Conservation (phyloP, 441 rosid genomes). For the Eutrema salsugineum region DNA sequence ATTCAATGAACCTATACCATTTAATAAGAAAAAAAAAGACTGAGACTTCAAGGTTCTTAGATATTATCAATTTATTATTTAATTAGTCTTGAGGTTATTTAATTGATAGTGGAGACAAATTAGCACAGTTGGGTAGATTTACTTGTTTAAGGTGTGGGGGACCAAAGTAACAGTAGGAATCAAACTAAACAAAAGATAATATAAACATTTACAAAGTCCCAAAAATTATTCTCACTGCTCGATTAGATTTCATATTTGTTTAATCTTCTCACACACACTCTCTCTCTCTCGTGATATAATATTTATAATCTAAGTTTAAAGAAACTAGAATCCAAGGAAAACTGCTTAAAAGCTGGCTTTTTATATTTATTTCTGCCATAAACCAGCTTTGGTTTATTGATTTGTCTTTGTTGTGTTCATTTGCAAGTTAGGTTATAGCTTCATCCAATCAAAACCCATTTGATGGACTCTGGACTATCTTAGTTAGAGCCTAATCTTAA, state of each 20-base stretch:
- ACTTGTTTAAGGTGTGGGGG: slow-evolving; percentile 42
- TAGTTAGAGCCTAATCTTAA: background rate
- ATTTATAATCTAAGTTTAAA: background rate
- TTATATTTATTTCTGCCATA: background rate
- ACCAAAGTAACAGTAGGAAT: slow-evolving; percentile 39
- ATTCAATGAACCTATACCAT: slow-evolving; percentile 28
- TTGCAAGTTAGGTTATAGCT: slow-evolving; percentile 6
- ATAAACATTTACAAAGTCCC: slow-evolving; percentile 43
- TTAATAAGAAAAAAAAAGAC: background rate
- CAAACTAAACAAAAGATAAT: slow-evolving; percentile 23
- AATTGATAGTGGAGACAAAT: slow-evolving; percentile 31
- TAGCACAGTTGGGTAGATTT: slow-evolving; percentile 33
- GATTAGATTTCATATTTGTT: slow-evolving; percentile 43
- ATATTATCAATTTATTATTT: background rate
- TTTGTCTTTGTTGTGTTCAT: slow-evolving; percentile 11
- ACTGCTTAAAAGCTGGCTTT: slow-evolving; percentile 7
- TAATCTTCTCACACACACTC: background rate
- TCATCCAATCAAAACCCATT: background rate
- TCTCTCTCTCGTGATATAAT: slow-evolving; percentile 3
- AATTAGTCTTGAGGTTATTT: background rate
- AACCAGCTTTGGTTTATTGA: slow-evolving; percentile 1
- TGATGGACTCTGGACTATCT: background rate
- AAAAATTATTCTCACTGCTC: slow-evolving; percentile 61
- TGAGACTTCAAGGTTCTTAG: background rate
- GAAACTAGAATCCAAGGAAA: slow-evolving; percentile 24